These are phyloP conservation scores for Fusarium sacchari DNA, from an alignment of 2,329 filamentous ascomycete species.

Conservation along the genomic window DNA sequence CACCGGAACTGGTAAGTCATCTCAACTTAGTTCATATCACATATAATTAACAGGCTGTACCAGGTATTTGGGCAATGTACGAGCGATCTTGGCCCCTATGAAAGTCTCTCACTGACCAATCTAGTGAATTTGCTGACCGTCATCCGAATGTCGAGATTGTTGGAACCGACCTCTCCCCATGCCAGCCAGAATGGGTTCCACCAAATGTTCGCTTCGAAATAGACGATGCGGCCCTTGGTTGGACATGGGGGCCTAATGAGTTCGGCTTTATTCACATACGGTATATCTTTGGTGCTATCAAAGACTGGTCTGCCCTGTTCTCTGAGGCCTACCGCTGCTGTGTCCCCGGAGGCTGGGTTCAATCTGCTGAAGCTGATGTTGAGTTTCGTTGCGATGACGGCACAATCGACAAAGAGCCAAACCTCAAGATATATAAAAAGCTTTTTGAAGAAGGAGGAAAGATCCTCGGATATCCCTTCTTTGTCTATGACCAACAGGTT, in stretches of 20 bases:
- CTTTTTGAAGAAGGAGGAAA: constrained; percentile 33
- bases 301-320: constrained; percentile 29
- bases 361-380: constrained; percentile 31
- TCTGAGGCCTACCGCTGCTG: constrained; percentile 34
- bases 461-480: constrained; percentile 11
- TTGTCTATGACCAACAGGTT: constrained; percentile 23
- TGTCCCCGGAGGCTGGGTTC: constrained; percentile 32
- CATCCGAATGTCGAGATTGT: constrained; percentile 20
- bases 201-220: constrained; percentile 36
- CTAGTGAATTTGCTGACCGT: constrained; percentile 35
- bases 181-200: constrained; percentile 34
- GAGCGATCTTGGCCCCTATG: rapidly evolving
- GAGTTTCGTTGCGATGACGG: constrained; percentile 27
- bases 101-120: rapidly evolving
- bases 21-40: rapidly evolving
- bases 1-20: constrained; percentile 13
- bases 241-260: constrained; percentile 25
- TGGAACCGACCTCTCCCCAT: constrained; percentile 36
- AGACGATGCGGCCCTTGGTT: constrained; percentile 27
- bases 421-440: background rate
- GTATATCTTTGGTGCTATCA: constrained; percentile 34
- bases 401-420: constrained; percentile 8
- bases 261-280: constrained; percentile 36
- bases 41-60: background rate
- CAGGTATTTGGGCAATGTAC: constrained; percentile 30